Base-by-base conservation (phyloP, 208 protist genomes). In the Wallacemonas sp. region DNA sequence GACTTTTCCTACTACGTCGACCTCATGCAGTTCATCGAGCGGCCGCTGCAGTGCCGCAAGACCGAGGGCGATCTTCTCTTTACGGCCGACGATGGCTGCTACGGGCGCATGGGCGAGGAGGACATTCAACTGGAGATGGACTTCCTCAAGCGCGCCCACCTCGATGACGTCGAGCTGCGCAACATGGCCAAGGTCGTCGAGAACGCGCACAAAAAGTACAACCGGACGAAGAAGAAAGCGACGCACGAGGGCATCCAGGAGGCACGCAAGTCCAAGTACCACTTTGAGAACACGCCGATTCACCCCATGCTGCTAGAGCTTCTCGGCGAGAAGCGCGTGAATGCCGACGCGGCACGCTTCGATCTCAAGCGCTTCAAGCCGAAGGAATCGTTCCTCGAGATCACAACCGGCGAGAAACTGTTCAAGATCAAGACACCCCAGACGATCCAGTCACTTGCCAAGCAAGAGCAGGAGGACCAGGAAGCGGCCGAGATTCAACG, bases 1-100 rank as follows among this genome's bases (percentile, higher is more conserved):
- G 99, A 99, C 76, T 76, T 99, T 41, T 83, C 91, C 2, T 96
- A 96, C 77, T 93, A 94, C 61, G 70, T 95, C 11, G 90, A 96
- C 56, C 82, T 97, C 12, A 95, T 95, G 87, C 57, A 86, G 44
- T 96, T 96, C 60, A 33, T 96, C 5, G 83, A 85, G 39, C 81
- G 83, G 12, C 90, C 92, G 9, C 63, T 97, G 47, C 74, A 82
- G 61, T 90, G 75, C 43, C 68, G 72, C 0, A 48, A 72, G 43
- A 68, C 72, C 27, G 72, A 83, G 2, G 81, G 77, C 34, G 83
- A 93, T 55, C 76, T 90, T 1, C 74, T 93, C 26, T 92, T 92
- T 56, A 81, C 74, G 27, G 64, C 88, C n/a, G 88, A 93, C 60
- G 85, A 97, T 70, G 88, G 90, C 47, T 96, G 83, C 79, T 95